phyloP scores from a whole-genome alignment of 805 yeast genomes.

The Pichia manshurica region DNA sequence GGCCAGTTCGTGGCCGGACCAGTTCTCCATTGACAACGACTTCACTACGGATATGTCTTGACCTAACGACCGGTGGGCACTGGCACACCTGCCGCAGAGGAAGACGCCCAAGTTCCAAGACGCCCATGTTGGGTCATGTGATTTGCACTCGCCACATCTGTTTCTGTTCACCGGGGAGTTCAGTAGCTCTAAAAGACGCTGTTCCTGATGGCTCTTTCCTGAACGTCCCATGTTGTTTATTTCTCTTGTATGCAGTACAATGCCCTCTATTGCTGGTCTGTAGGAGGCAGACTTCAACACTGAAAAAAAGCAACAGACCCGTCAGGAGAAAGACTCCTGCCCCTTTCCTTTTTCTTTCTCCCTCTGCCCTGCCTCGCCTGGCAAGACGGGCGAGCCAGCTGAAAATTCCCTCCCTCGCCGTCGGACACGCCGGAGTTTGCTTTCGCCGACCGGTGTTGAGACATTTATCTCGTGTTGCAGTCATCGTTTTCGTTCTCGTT shows the following conservation, averaged over 20 bases:
- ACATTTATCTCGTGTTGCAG: no score
- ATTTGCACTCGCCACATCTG: slow-evolving; percentile 75
- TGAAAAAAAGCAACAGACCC: no score
- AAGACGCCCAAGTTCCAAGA: slow-evolving; percentile 55
- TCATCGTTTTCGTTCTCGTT: no score
- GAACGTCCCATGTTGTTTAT: not conserved
- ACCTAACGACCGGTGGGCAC: slow-evolving; percentile 65
- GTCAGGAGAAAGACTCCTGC: no score
- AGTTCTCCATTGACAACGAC: slow-evolving; percentile 65
- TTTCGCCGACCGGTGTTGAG: no score
- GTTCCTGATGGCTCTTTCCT: slow-evolving; percentile 22
- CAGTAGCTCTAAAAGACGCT: slow-evolving; percentile 48
- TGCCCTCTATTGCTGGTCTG: no score
- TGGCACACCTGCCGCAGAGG: slow-evolving; percentile 81
- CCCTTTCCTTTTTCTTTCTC: no score
- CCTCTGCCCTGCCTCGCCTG: no score
- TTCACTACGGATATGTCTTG: slow-evolving; percentile 58
- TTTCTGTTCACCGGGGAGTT: slow-evolving; percentile 55
- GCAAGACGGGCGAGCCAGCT: no score
- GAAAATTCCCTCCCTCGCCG: no score
- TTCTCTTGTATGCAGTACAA: not conserved
- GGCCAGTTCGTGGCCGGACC: slow-evolving; percentile 56
- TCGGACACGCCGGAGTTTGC: no score
- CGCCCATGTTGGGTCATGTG: slow-evolving; percentile 57
- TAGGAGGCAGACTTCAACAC: no score